These are phyloP conservation scores for Begonia fuchsioides DNA, from an alignment of 306 rosid species.

Conservation along the genomic window DNA sequence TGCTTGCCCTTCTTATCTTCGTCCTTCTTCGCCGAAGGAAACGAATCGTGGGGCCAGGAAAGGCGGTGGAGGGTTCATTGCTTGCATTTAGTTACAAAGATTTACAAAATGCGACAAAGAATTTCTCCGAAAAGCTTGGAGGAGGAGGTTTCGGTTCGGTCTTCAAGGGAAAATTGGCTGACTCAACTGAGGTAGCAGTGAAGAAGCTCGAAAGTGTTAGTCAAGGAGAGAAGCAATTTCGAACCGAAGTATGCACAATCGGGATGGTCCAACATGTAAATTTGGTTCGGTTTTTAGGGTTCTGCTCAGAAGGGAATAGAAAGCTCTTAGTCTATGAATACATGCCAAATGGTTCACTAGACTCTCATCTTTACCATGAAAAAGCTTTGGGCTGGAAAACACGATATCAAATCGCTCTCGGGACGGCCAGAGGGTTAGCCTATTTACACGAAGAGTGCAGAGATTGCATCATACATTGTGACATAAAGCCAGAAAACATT, in stretches of 20 bases:
- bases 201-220: constrained; percentile 68
- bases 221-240: constrained; percentile 90
- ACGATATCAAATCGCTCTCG: constrained; percentile 70
- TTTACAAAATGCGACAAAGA: constrained; percentile 66
- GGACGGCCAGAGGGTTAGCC: constrained; percentile 68
- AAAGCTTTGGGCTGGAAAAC: constrained; percentile 48
- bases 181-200: constrained; percentile 65
- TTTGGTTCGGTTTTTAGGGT: constrained; percentile 74
- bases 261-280: constrained; percentile 82
- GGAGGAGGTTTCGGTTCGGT: constrained; percentile 93
- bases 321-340: constrained; percentile 68
- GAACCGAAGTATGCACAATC: constrained; percentile 74
- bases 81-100: constrained; percentile 60
- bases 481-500: constrained; percentile 86
- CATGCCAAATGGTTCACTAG: constrained; percentile 68
- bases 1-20: constrained; percentile 22
- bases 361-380: constrained; percentile 33
- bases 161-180: constrained; percentile 61
- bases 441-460: constrained; percentile 82
- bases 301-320: constrained; percentile 62
- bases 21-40: constrained; percentile 23
- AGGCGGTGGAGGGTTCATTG: constrained; percentile 54
- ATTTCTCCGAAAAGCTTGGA: constrained; percentile 76
- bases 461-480: constrained; percentile 86
- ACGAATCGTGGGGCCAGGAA: constrained; percentile 20